Evolutionary conservation across 352 stramenopile species (phyloP), one percentile per base, ranked within the genome.

Genomic region (Blastocystis sp.): DNA sequence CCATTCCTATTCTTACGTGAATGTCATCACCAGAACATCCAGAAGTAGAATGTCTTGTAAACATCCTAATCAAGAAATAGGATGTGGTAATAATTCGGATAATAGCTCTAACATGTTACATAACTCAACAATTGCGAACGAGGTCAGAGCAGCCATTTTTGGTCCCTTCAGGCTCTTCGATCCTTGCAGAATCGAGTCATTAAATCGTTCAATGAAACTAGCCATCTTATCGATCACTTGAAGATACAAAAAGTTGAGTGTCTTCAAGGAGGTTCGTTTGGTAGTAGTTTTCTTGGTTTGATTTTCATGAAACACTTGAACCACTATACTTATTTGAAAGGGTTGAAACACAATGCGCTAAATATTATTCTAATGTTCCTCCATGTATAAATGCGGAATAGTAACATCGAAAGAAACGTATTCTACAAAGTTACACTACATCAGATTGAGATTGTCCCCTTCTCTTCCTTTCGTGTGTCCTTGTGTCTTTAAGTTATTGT

Each of bases 111-210:
- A 21, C 29, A n/a, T 21, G 37, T 27, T 39, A 32, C 2, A 32
- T 21, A 29, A 54, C 24, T 2, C n/a, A 16, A 37, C 1, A 9
- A 37, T 29, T 27, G 14, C 19, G 24, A 61, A 78, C 66, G 66
- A 78, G 1, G 39, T 3, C 12, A 78, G 37, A 24, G 66, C 66
- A 57, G 66, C 66, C 66, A 78, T 78, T 35, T 78, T 39, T 21
- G 66, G 66, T 78, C 66, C 66, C 21, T 35, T 51, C 19, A 78
- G 43, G 27, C 66, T 78, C 39, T 78, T 78, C 14, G 66, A 78
- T 78, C 66, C 66, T n/a, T 51, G 9, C 42, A 59, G 37, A 35
- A 78, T 78, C 42, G 6, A 57, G 32, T 78, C 39, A n/a, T 78
- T 39, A 39, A 78, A 61, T 43, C 21, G 27, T 37, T 27, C 19